phyloP scores from a whole-genome alignment of 2,329 filamentous ascomycete species.

The Aspergillus phoenicis region DNA sequence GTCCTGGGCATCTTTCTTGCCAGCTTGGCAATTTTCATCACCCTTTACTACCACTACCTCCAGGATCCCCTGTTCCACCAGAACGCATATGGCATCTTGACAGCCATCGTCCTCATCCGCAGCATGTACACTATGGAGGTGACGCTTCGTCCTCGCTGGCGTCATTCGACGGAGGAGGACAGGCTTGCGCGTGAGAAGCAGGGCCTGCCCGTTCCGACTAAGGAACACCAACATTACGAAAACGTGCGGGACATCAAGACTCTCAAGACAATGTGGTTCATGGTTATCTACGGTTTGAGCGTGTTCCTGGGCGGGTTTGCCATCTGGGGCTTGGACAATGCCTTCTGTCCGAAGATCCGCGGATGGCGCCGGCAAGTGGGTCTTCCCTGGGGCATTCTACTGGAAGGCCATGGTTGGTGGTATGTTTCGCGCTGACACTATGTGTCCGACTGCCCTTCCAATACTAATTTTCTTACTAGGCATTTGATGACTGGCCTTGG shows the following conservation, averaged over 20 bases:
- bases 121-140: slow-evolving; percentile 78
- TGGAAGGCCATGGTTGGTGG: slow-evolving; percentile 76
- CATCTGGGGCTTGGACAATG: slow-evolving; percentile 79
- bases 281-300: slow-evolving; percentile 68
- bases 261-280: slow-evolving; percentile 71
- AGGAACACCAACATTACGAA: slow-evolving; percentile 50
- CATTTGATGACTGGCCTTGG: slow-evolving; percentile 80
- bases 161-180: slow-evolving; percentile 52
- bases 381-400: slow-evolving; percentile 76
- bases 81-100: slow-evolving; percentile 73
- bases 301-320: slow-evolving; percentile 75
- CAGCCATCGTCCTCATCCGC: slow-evolving; percentile 68
- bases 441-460: not conserved
- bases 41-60: slow-evolving; percentile 76
- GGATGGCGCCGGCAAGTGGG: slow-evolving; percentile 68
- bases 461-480: slow-evolving; percentile 45
- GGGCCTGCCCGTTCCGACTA: slow-evolving; percentile 44
- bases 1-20: slow-evolving; percentile 61
- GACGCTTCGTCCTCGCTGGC: slow-evolving; percentile 61
- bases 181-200: slow-evolving; percentile 41
- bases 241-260: slow-evolving; percentile 60
- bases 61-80: slow-evolving; percentile 85
- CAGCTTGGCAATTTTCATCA: slow-evolving; percentile 67
- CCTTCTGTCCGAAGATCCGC: slow-evolving; percentile 69
- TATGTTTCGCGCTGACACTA: slow-evolving; percentile 40